Evolutionary conservation across 2,329 filamentous ascomycete genomes (phyloP), one percentile per base, ranked within the genome.

Genomic region (Ophiocordyceps camponoti-saundersi): DNA sequence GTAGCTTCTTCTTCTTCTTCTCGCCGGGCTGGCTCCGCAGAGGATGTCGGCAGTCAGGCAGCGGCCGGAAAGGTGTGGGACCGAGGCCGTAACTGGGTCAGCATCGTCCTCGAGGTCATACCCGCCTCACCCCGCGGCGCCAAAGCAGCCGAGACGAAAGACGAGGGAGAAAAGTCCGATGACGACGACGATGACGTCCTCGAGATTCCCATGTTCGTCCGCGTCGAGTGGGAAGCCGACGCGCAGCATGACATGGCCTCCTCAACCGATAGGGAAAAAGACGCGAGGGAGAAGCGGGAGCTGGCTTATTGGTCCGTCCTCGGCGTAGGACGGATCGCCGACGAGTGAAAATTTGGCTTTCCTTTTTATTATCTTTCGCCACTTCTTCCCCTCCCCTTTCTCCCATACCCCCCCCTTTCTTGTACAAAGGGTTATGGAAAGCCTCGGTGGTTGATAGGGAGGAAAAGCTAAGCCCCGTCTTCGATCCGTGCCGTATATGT

Each of bases 11-110:
- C 36, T 20, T 18, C 36, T 3, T 3, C 36, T 10, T 3, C 11
- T n/a, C 22, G 12, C 22, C 4, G 23, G 21, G 11, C 21, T 23
- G 15, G 15, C 18, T 4, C 18, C 22, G 41, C 20, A 56, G 67
- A 65, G 56, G 66, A 62, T 49, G 54, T 65, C 56, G 59, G 58
- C 52, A 55, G 67, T 45, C 74, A 78, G 44, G 77, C 85, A 16
- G 88, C 94, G 62, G 85, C 85, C 0, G 92, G 90, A 46, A 96
- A 96, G 65, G 80, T 96, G n/a, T 98, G 87, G 85, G 89, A 95
- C 52, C 77, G 82, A 47, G 90, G 89, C 0, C 73, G 89, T 34
- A 98, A 96, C 61, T 95, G 89, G 85, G 92, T 92, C 16, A 92
- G 82, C 53, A 86, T 98, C 12, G 85, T 95, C 20, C 71, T 98